phyloP scores from a whole-genome alignment of 2,329 filamentous ascomycete genomes.

The Cryphonectria nitschkei region DNA sequence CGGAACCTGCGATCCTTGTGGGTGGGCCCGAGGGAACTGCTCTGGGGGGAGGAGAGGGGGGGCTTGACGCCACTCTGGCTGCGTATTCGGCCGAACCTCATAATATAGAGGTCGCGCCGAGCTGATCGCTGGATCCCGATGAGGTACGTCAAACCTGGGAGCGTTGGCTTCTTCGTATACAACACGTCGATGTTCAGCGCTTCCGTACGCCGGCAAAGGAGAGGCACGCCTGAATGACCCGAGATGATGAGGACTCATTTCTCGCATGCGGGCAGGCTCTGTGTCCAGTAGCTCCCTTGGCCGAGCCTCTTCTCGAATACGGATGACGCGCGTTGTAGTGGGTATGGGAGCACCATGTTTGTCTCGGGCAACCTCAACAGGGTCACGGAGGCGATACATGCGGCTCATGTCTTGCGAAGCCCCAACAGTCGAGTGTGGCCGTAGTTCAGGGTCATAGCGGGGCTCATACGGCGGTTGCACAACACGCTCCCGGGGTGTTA shows the following conservation, averaged over 20 bases:
- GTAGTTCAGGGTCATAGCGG: slow-evolving; percentile 14
- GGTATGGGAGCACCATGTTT: slow-evolving; percentile 9
- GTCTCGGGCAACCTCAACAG: slow-evolving; percentile 10
- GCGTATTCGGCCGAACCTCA: slow-evolving; percentile 10
- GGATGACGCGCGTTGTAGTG: slow-evolving; percentile 22
- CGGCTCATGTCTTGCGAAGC: slow-evolving; percentile 17
- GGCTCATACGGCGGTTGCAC: slow-evolving; percentile 10
- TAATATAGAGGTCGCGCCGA: slow-evolving; percentile 19
- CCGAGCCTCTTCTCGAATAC: slow-evolving; percentile 19
- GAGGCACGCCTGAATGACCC: slow-evolving; percentile 5
- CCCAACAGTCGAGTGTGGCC: slow-evolving; percentile 7
- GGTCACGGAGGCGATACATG: slow-evolving; percentile 26
- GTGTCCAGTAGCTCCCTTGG: slow-evolving; percentile 4
- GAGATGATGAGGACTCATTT: slow-evolving; percentile 20
- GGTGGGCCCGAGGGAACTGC: not conserved
- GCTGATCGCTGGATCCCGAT: slow-evolving; percentile 2
- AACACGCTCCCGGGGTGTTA: slow-evolving; percentile 8
- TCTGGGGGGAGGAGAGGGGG: slow-evolving; percentile 11
- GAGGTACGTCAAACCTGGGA: slow-evolving; percentile 10
- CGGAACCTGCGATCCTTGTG: slow-evolving; percentile 1
- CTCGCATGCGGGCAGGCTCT: slow-evolving; percentile 17
- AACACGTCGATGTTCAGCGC: slow-evolving; percentile 14
- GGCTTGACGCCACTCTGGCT: slow-evolving; percentile 17
- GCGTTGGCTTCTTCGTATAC: slow-evolving; percentile 24
- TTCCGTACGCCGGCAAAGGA: slow-evolving; percentile 7